These are phyloP conservation scores for Paramecium sonneborni DNA, from an alignment of 73 alveolate genomes.

Conservation along the genomic window DNA sequence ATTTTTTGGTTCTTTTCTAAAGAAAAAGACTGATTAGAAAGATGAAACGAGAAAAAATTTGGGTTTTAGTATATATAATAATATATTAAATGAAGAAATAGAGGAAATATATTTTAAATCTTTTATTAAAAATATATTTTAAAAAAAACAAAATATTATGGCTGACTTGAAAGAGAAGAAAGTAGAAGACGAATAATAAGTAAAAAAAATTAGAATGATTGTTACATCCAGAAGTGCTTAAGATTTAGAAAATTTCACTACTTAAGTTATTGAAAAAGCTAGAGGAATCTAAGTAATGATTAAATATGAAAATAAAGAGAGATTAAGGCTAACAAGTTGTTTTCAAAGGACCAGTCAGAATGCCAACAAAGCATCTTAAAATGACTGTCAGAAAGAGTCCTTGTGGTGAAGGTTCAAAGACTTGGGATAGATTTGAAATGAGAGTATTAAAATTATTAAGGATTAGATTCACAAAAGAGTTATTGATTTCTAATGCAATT, in stretches of 20 bases:
- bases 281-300: slow-evolving; percentile 41
- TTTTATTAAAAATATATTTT: slow-evolving; percentile 40
- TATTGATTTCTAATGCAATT: slow-evolving; percentile 86
- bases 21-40: neutral
- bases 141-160: slow-evolving; percentile 30
- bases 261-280: slow-evolving; percentile 57
- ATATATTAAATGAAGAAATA: neutral
- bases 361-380: slow-evolving; percentile 90
- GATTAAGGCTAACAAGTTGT: neutral
- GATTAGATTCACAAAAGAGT: slow-evolving; percentile 90
- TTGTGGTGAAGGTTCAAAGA: slow-evolving; percentile 96
- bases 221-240: slow-evolving; percentile 53
- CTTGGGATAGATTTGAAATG: slow-evolving; percentile 96
- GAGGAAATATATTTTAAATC: slow-evolving; percentile 22
- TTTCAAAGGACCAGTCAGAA: slow-evolving; percentile 90
- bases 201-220: slow-evolving; percentile 48
- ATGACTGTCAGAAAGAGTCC: slow-evolving; percentile 93
- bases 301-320: neutral
- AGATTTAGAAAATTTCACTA: slow-evolving; percentile 61
- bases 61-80: neutral
- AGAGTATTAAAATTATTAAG: slow-evolving; percentile 54
- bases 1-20: neutral
- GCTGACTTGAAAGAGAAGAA: slow-evolving; percentile 69
- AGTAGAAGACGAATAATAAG: slow-evolving; percentile 57
- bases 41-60: neutral